Evolutionary conservation across 2,329 filamentous ascomycete genomes (phyloP).

Genomic region (Rhynchosporium agropyri): DNA sequence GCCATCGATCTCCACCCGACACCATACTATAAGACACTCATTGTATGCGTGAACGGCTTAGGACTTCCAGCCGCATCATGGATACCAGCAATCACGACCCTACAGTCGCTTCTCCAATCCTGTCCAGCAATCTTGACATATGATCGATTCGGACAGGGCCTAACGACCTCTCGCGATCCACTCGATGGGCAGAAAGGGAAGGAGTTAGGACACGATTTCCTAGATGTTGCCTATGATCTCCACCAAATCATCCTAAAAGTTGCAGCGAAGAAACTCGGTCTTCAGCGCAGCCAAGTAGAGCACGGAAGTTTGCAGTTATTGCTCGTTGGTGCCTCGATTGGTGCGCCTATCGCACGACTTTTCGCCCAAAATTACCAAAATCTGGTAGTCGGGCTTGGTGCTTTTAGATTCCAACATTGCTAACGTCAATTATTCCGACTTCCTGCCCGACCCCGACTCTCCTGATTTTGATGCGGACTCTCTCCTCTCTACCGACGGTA

Average conservation of each 20-base stretch:
- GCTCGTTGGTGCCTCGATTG: conserved; percentile 42
- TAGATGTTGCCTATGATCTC: conserved; percentile 39
- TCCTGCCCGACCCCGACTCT: conserved; percentile 39
- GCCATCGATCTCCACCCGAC: conserved; percentile 21
- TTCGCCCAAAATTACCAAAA: conserved; percentile 4
- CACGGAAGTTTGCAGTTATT: conserved; percentile 32
- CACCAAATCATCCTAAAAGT: conserved; percentile 39
- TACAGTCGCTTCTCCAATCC: conserved; percentile 28
- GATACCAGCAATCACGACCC: conserved; percentile 37
- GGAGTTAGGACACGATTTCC: conserved; percentile 40
- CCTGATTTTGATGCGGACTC: conserved; percentile 34
- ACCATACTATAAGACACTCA: conserved; percentile 24
- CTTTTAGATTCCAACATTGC: conserved; percentile 43
- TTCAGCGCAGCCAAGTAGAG: conserved; percentile 17
- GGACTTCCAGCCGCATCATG: conserved; percentile 40
- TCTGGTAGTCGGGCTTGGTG: conserved; percentile 38
- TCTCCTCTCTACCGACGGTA: conserved; percentile 31
- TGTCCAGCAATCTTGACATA: conserved; percentile 42
- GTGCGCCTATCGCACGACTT: conserved; percentile 16
- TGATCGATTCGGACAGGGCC: conserved; percentile 40
- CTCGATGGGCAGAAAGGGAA: conserved; percentile 31
- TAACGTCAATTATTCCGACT: conserved; percentile 40
- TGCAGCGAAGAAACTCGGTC: conserved; percentile 22
- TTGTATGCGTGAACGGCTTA: conserved; percentile 42
- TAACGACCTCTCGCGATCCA: conserved; percentile 35